Base-by-base conservation (phyloP, 305 asterid genomes). In the Solanum hybrid region DNA sequence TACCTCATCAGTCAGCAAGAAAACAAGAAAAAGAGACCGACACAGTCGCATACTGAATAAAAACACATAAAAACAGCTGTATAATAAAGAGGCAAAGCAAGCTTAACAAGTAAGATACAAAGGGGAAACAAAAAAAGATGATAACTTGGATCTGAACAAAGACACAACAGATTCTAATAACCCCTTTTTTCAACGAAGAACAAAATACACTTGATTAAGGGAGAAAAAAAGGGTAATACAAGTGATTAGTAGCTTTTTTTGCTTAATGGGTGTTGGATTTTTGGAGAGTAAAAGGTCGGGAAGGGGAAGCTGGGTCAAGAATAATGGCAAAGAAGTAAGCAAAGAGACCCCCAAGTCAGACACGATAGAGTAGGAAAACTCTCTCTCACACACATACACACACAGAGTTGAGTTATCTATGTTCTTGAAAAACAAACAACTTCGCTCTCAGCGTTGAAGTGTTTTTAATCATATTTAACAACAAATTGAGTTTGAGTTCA, bases 101-200 rank as follows among this genome's bases (percentile, higher is more conserved):
- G 26, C 88, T 51, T 85, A 85, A 76, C 31, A 85, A 42, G 87
- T 8, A 82, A 83, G 69, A 82, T 20, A 34, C 18, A 34, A 77
- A 35, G 46, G 31, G 29, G 31, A 5, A 20, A 40, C 61, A 29
- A 82, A 16, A 61, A 46, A 85, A 85, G 46, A 20, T 31, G 26
- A 85, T 85, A 57, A 57, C 76, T 85, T 85, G 88, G 88, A 85
- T 85, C 88, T 85, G 75, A 85, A 57, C 76, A 51, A 85, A 85
- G 42, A 31, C n/a, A 20, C 74, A 57, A 57, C 88, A 57, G 75
- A 85, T 57, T 85, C 31, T 31, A 51, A 1, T 18, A 10, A 10
- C 74, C 42, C 74, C 40, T 51, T 84, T 51, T 51, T 51, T 29
- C 18, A 84, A 84, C 31, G 35, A 51, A 16, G 12, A 84, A 51